These are phyloP conservation scores for Papiliotrema flavescens DNA, from an alignment of 1,284 basidiomycete genomes.

Conservation along the genomic window DNA sequence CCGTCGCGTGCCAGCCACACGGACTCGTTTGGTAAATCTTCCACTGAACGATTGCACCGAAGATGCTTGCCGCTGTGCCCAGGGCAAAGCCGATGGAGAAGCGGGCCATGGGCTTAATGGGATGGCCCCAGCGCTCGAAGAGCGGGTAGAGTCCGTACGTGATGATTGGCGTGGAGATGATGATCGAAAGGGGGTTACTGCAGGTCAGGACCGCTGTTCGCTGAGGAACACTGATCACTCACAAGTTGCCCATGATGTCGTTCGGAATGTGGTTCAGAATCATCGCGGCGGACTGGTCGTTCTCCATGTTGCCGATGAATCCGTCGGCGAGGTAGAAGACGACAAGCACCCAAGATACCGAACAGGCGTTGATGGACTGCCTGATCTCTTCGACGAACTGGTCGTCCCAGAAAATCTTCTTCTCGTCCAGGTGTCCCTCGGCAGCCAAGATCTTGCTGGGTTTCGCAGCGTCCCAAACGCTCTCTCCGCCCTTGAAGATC, in stretches of 20 bases:
- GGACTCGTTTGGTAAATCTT: constrained; percentile 49
- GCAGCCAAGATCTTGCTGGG: constrained; percentile 42
- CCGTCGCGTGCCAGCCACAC: constrained; percentile 48
- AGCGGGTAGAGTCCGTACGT: constrained; percentile 51
- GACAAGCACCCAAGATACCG: constrained; percentile 51
- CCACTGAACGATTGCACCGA: constrained; percentile 51
- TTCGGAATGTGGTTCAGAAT: constrained; percentile 50
- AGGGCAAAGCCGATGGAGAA: constrained; percentile 17
- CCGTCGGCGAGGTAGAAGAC: constrained; percentile 53
- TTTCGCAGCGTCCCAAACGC: constrained; percentile 51
- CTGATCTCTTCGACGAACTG: constrained; percentile 52
- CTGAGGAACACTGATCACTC: too few relatives aligned
- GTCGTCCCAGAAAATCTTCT: constrained; percentile 52
- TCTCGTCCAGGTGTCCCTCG: constrained; percentile 30
- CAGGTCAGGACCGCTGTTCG: constrained; percentile 6
- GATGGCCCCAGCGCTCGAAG: constrained; percentile 44
- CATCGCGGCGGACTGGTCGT: constrained; percentile 50
- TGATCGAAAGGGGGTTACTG: constrained; percentile 51
- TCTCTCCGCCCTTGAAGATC: constrained; percentile 35
- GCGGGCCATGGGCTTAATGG: constrained; percentile 29
- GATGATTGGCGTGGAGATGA: constrained; percentile 51
- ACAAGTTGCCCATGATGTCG: constrained; percentile 37
- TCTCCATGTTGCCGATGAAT: constrained; percentile 49
- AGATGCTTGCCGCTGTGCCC: constrained; percentile 38
- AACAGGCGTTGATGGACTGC: constrained; percentile 50